Evolutionary conservation across 139 green algal species (phyloP), one percentile per base, ranked within the genome.

Genomic region (Gonium pectorale): DNA sequence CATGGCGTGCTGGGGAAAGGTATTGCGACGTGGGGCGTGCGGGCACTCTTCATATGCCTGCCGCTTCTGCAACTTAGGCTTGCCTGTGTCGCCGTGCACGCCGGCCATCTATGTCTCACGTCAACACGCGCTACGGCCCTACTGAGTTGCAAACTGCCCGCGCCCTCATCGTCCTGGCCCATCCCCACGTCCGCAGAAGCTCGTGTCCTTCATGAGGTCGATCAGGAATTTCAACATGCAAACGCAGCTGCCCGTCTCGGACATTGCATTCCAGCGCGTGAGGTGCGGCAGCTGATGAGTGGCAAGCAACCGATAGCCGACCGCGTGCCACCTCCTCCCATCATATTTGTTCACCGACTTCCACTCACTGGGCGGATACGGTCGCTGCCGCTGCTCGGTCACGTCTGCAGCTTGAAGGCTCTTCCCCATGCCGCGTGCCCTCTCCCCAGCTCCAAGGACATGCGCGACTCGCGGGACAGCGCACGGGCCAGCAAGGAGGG

Each of bases 201-300:
- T 22, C 35, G 21, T 72, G 37, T 33, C 37, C 40, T 43, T 43
- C 6, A 7, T 24, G n/a, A 35, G 64, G 15, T 13, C 62, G 7
- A 62, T 80, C 52, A 66, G n/a, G 38, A 52, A 68, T 24, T 52
- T 80, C 24, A 52, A 80, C 49, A 22, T 80, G 35, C 35, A 52
- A 22, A 80, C 72, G 2, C 72, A 80, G 9, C 72, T 80, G 51
- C 52, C 67, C 33, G 51, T 80, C 4, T 19, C 43, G 33, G 72
- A 80, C 72, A 31, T 80, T 3, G 52, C 72, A 52, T 80, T 80
- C 72, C 71, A 79, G 68, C 41, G 68, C 3, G 24, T 54, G 11
- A 75, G 67, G 67, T 75, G 37, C 21, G 62, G 13, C 13, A 17
- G 49, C 49, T 26, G 49, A 17, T 56, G 49, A 17, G 49, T 26